Evolutionary conservation across 2,329 filamentous ascomycete genomes (phyloP).

Genomic region (Beauveria sp.): DNA sequence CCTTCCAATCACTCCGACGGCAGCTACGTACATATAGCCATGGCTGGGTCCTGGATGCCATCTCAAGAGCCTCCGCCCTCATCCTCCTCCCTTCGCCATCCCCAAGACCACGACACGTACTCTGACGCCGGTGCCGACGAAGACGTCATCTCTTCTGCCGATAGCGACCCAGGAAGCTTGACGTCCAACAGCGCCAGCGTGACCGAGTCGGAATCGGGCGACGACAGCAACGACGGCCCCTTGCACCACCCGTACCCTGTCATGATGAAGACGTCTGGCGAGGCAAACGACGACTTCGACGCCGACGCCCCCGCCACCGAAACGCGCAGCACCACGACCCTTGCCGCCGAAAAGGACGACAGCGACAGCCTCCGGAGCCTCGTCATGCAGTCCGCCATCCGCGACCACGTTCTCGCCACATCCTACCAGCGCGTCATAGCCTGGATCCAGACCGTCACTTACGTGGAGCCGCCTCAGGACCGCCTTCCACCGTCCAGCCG

Average conservation of each 20-base stretch:
- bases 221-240: background rate
- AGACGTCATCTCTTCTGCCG: background rate
- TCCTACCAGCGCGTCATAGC: background rate
- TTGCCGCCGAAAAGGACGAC: background rate
- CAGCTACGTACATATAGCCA: background rate
- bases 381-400: background rate
- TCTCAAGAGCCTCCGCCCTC: background rate
- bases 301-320: background rate
- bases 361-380: background rate
- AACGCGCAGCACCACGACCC: slow-evolving; percentile 3
- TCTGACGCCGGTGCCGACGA: background rate
- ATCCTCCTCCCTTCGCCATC: background rate
- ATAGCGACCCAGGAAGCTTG: slow-evolving; percentile 1
- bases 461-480: background rate
- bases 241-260: too few species aligned
- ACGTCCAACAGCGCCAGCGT: slow-evolving; percentile 1
- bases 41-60: background rate
- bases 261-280: too few species aligned
- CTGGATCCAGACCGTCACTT: background rate
- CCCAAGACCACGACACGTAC: background rate
- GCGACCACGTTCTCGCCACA: background rate
- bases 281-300: background rate
- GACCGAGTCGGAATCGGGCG: background rate
- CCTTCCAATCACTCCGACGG: background rate
- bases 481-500: background rate